phyloP scores from a whole-genome alignment of 2,329 filamentous ascomycete genomes.

The Aspergillus oerlinghausenensis region DNA sequence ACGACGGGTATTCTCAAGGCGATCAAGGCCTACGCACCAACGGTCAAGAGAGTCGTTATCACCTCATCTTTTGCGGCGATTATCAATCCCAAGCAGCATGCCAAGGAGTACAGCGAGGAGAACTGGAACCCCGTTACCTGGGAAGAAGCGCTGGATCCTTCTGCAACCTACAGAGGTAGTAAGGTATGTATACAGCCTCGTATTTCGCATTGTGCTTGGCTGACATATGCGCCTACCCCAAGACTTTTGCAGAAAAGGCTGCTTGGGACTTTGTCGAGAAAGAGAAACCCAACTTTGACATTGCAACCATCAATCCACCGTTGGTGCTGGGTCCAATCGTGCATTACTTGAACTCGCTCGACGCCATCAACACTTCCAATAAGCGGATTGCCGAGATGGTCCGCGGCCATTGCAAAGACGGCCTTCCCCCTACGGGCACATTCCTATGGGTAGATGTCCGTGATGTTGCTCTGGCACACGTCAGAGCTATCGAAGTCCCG shows the following conservation, averaged over 20 bases:
- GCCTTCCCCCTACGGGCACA: conserved; percentile 54
- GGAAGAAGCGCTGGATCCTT: conserved; percentile 36
- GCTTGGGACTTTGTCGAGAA: conserved; percentile 61
- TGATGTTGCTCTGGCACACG: conserved; percentile 46
- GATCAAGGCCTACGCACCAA: conserved; percentile 57
- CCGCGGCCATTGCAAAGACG: conserved; percentile 56
- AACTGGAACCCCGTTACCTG: conserved; percentile 43
- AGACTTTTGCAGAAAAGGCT: conserved; percentile 60
- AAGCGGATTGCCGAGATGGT: conserved; percentile 60
- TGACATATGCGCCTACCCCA: conserved; percentile 7
- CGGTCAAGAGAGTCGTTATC: conserved; percentile 68
- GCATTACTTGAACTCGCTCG: conserved; percentile 59
- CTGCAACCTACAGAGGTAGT: conserved; percentile 44
- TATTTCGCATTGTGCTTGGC: background rate
- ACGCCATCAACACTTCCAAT: conserved; percentile 70
- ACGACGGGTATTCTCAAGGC: conserved; percentile 60
- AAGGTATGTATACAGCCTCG: conserved; percentile 40
- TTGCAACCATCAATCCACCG: conserved; percentile 60
- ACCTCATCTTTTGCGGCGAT: conserved; percentile 68
- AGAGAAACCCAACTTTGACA: conserved; percentile 54
- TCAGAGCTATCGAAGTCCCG: conserved; percentile 42
- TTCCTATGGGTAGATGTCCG: conserved; percentile 56
- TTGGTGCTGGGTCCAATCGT: conserved; percentile 61
- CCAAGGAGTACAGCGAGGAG: conserved; percentile 34
- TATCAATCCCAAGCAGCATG: conserved; percentile 42